Conservation (phyloP, 495 filamentous ascomycete species). For the Talaromyces wortmannii region DNA sequence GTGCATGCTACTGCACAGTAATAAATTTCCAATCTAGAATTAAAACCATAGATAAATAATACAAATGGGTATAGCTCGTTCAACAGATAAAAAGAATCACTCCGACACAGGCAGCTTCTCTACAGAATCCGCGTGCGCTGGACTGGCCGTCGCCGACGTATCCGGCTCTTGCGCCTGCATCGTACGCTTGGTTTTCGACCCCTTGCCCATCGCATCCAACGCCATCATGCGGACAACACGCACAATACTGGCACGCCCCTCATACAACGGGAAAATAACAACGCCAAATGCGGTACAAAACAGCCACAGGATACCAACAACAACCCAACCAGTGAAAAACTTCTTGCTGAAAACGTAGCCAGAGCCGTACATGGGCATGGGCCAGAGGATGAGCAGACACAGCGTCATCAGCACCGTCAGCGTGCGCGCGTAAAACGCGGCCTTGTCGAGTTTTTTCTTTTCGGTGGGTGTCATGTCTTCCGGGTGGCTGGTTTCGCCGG, state of each 20-base stretch:
- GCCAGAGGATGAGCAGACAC: constrained; percentile 79
- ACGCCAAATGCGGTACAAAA: constrained; percentile 69
- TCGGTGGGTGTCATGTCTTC: constrained; percentile 49
- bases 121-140: background rate
- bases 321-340: constrained; percentile 91
- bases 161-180: background rate
- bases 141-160: background rate
- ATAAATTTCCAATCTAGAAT: background rate
- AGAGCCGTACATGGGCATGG: constrained; percentile 87
- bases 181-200: background rate
- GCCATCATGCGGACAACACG: constrained; percentile 60
- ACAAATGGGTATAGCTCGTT: background rate
- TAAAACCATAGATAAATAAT: background rate
- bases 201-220: constrained; percentile 59
- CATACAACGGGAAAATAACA: constrained; percentile 76
- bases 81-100: background rate
- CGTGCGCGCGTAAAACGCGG: constrained; percentile 71
- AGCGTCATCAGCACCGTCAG: constrained; percentile 73
- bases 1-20: background rate
- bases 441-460: constrained; percentile 58
- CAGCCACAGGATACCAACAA: constrained; percentile 82
- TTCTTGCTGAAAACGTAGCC: constrained; percentile 83
- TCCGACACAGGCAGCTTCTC: constrained; percentile 5
- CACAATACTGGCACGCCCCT: constrained; percentile 64
- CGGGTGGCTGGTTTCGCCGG: constrained; percentile 37